A percentile compares a stretch with the other conserved stretches of the same genome.
phyloP scores from a whole-genome alignment of 176 grass and related monocot genomes.

The Lolium perenne region DNA sequence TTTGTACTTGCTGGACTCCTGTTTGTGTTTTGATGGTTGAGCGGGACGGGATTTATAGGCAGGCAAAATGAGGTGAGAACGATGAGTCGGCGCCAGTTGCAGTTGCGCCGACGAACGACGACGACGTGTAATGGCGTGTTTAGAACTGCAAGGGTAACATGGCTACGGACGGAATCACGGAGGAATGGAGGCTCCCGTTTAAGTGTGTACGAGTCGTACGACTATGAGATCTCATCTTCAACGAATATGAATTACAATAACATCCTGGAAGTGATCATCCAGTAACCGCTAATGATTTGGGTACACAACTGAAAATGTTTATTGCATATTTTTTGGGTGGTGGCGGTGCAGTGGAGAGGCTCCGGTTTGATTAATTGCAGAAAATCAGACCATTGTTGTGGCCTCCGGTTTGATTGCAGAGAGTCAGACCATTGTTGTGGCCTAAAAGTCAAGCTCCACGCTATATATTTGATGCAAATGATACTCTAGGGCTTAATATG shows the following conservation, averaged over 20 bases:
- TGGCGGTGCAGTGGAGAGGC: too few species aligned
- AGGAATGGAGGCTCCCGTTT: conserved; percentile 21
- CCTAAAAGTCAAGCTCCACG: too few species aligned
- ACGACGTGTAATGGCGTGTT: conserved; percentile 20
- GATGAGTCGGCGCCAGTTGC: neutral
- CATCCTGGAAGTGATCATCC: neutral
- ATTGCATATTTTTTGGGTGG: too few species aligned
- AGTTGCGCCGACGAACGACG: neutral
- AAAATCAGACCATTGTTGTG: too few species aligned
- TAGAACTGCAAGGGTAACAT: conserved; percentile 35
- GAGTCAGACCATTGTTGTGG: too few species aligned
- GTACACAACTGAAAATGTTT: neutral
- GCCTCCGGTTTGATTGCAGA: too few species aligned
- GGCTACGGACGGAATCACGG: conserved; percentile 41
- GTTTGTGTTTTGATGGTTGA: conserved; percentile 7
- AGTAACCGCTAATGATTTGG: neutral
- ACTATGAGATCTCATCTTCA: neutral
- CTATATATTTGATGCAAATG: too few species aligned
- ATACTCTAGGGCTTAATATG: too few species aligned
- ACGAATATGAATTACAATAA: too few species aligned
- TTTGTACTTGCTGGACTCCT: neutral
- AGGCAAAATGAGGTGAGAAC: neutral
- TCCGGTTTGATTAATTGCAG: too few species aligned
- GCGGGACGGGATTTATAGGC: conserved; percentile 41
- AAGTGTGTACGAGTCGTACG: neutral